Percentiles rank a stretch among this genome's conserved stretches.
Evolutionary conservation across 495 filamentous ascomycete species (phyloP).

Genomic region (Letharia lupina): DNA sequence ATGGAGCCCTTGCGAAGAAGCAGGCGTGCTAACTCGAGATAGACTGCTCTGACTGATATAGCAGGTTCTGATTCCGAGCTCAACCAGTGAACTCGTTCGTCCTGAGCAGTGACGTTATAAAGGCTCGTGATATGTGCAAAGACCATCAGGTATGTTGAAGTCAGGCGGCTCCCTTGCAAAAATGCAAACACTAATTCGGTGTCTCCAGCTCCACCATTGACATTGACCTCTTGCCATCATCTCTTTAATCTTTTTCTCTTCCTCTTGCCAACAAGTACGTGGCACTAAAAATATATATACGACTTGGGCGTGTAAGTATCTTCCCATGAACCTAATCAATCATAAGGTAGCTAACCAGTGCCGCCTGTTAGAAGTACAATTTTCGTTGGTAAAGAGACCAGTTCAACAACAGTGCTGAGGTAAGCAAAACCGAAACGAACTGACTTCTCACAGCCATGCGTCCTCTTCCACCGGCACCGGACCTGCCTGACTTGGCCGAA

Average conservation of each 20-base stretch:
- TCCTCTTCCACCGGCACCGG: constrained; percentile 2
- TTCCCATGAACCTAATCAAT: too few relatives aligned
- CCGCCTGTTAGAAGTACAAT: too few relatives aligned
- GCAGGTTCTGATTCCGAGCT: neutral
- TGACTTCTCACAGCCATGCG: constrained; percentile 2
- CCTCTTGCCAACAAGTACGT: neutral
- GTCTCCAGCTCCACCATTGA: neutral
- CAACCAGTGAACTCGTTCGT: neutral
- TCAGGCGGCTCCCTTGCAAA: neutral
- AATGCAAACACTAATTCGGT: neutral
- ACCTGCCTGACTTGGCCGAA: neutral
- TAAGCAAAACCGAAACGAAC: neutral
- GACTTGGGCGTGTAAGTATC: too few relatives aligned
- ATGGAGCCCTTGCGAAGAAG: neutral
- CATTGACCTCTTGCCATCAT: neutral
- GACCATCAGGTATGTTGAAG: neutral
- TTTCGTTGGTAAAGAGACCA: too few relatives aligned
- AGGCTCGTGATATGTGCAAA: neutral
- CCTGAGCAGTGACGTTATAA: neutral
- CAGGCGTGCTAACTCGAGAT: neutral
- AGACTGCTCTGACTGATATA: neutral
- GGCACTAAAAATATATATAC: neutral
- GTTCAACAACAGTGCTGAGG: too few relatives aligned
- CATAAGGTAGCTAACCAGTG: too few relatives aligned
- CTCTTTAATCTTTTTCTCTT: neutral